These are phyloP conservation scores for Acmispon strigosus DNA, from an alignment of 306 rosid species.

Conservation along the genomic window DNA sequence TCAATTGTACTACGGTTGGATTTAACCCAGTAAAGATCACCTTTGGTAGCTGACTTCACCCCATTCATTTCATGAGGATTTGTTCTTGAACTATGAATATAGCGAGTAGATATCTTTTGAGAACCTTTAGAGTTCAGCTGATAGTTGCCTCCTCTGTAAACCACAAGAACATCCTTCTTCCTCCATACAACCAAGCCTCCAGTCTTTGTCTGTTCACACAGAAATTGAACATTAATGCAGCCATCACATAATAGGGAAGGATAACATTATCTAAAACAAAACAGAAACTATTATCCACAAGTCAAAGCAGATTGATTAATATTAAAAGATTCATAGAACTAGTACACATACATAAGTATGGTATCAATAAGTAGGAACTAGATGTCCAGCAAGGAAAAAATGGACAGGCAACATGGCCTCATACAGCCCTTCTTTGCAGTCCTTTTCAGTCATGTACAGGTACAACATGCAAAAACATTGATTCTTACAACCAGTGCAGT, in stretches of 20 bases:
- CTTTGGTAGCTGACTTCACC: constrained; percentile 18
- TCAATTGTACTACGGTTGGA: constrained; percentile 20
- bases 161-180: constrained; percentile 58
- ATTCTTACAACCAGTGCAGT: not conserved
- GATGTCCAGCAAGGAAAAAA: not conserved
- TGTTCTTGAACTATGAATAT: constrained; percentile 17
- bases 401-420: not conserved
- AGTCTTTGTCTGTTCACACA: constrained; percentile 54
- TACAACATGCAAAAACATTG: not conserved
- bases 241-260: constrained; percentile 8
- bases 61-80: constrained; percentile 15
- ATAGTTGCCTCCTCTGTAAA: constrained; percentile 57
- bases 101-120: constrained; percentile 14
- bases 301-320: not conserved
- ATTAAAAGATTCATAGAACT: not conserved
- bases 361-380: not conserved
- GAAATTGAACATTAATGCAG: constrained; percentile 20
- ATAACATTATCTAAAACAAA: not conserved
- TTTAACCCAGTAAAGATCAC: not conserved
- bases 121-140: constrained; percentile 20
- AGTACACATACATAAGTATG: not conserved
- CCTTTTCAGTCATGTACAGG: too few relatives aligned
- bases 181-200: constrained; percentile 84
- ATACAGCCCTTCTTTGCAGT: not conserved
- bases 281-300: constrained; percentile 9